Evolutionary conservation across 2,329 filamentous ascomycete genomes (phyloP).

Genomic region (Ceratocystis albifundus): DNA sequence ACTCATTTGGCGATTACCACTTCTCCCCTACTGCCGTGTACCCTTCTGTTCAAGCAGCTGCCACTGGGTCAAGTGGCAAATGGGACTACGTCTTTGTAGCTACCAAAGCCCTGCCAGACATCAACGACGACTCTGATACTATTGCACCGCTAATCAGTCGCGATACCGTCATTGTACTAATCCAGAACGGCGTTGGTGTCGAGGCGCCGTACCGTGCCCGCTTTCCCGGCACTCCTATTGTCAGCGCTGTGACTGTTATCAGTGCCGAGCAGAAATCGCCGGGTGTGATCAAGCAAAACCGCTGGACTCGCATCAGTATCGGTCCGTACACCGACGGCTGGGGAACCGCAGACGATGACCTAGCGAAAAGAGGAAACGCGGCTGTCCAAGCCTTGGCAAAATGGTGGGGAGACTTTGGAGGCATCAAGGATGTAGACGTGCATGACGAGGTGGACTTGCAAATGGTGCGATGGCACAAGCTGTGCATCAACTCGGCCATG

Average conservation of each 20-base stretch:
- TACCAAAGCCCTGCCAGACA: slow-evolving; percentile 58
- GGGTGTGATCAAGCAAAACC: slow-evolving; percentile 56
- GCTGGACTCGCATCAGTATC: slow-evolving; percentile 61
- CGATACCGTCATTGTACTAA: slow-evolving; percentile 50
- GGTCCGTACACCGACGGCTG: slow-evolving; percentile 50
- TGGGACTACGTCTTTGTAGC: slow-evolving; percentile 57
- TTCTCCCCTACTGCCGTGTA: slow-evolving; percentile 54
- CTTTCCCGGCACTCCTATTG: slow-evolving; percentile 49
- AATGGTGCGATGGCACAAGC: slow-evolving; percentile 62
- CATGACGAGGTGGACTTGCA: slow-evolving; percentile 57
- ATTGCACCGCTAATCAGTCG: slow-evolving; percentile 48
- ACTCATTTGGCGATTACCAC: slow-evolving; percentile 54
- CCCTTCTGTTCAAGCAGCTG: slow-evolving; percentile 47
- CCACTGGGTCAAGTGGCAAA: slow-evolving; percentile 28
- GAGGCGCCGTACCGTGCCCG: slow-evolving; percentile 53
- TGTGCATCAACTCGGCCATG: slow-evolving; percentile 65
- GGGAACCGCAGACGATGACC: slow-evolving; percentile 28
- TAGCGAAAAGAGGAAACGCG: slow-evolving; percentile 31
- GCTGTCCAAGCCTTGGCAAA: slow-evolving; percentile 40
- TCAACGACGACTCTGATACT: slow-evolving; percentile 48
- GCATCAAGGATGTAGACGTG: slow-evolving; percentile 52
- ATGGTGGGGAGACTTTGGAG: slow-evolving; percentile 45
- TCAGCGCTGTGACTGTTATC: slow-evolving; percentile 58
- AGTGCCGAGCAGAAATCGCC: slow-evolving; percentile 54
- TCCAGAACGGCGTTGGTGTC: slow-evolving; percentile 61